Evolutionary conservation across 2,329 filamentous ascomycete genomes (phyloP).

Genomic region (Magnaporthales sp.): DNA sequence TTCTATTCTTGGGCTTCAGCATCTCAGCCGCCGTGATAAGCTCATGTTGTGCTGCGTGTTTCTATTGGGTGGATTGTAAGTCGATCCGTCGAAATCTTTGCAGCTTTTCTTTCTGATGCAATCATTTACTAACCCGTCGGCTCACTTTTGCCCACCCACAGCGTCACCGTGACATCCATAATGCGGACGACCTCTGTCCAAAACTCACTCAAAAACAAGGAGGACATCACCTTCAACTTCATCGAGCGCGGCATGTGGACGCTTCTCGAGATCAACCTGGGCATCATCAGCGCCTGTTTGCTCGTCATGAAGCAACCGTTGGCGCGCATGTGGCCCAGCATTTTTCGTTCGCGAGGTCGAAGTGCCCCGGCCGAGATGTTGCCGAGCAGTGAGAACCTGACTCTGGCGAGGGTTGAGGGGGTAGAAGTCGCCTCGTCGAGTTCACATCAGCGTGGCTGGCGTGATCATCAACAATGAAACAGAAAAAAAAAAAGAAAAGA

Average conservation of each 20-base stretch:
- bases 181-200: slow-evolving; percentile 7
- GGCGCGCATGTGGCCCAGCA: not conserved
- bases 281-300: slow-evolving; percentile 15
- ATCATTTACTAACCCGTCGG: too few relatives aligned
- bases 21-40: slow-evolving; percentile 7
- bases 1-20: slow-evolving; percentile 30
- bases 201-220: slow-evolving; percentile 9
- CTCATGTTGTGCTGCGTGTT: not conserved
- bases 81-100: not conserved
- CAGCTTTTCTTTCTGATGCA: too few relatives aligned
- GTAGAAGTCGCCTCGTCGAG: not conserved
- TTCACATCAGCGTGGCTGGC: not conserved
- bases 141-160: not conserved
- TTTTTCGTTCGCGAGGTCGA: not conserved
- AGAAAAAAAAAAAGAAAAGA: too few relatives aligned
- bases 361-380: not conserved
- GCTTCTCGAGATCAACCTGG: slow-evolving; percentile 14
- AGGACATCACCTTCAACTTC: slow-evolving; percentile 9
- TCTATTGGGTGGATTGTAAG: not conserved
- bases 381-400: not conserved
- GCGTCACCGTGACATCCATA: not conserved
- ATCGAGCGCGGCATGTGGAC: slow-evolving; percentile 14
- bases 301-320: slow-evolving; percentile 13
- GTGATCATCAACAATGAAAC: too few relatives aligned
- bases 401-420: not conserved